A percentile compares a stretch with the other conserved stretches of the same genome.
phyloP scores from a whole-genome alignment of 164 flowering plant genomes.

The Magnolia officinalis region DNA sequence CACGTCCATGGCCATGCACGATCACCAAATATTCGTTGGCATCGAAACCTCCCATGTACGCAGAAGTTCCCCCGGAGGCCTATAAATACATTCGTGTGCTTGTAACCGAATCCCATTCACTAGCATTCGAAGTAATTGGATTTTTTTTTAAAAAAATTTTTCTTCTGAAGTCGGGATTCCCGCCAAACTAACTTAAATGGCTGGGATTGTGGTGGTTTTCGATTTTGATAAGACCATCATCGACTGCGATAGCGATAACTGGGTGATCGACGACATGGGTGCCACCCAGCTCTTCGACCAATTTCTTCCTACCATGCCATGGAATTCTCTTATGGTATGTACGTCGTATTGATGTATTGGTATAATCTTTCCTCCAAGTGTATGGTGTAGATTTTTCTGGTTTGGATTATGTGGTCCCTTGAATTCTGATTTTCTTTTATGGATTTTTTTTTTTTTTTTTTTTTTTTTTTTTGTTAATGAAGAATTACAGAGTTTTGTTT shows the following conservation, averaged over 20 bases:
- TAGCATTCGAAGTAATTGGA: no score
- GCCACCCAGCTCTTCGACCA: constrained; percentile 47
- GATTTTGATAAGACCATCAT: constrained; percentile 88
- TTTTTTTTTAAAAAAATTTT: no score
- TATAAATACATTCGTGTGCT: no score
- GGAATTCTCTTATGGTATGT: constrained; percentile 78
- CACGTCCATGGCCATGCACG: not conserved
- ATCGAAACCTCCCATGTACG: not conserved
- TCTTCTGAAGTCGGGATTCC: no score
- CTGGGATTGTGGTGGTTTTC: constrained; percentile 48
- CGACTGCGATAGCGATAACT: constrained; percentile 73
- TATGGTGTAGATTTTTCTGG: not conserved
- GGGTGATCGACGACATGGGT: constrained; percentile 73
- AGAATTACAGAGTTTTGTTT: no score
- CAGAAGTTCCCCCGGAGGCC: not conserved
- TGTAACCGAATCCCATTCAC: no score
- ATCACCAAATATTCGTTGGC: not conserved
- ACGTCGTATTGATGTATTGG: not conserved
- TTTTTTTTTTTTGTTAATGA: not conserved
- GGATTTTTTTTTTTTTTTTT: not conserved
- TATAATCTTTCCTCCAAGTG: not conserved
- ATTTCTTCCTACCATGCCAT: constrained; percentile 62
- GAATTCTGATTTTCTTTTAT: not conserved
- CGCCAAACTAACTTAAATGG: not conserved
- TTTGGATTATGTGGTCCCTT: not conserved